Evolutionary conservation across 2,329 filamentous ascomycete genomes (phyloP).

Genomic region (Botrytis squamosa): DNA sequence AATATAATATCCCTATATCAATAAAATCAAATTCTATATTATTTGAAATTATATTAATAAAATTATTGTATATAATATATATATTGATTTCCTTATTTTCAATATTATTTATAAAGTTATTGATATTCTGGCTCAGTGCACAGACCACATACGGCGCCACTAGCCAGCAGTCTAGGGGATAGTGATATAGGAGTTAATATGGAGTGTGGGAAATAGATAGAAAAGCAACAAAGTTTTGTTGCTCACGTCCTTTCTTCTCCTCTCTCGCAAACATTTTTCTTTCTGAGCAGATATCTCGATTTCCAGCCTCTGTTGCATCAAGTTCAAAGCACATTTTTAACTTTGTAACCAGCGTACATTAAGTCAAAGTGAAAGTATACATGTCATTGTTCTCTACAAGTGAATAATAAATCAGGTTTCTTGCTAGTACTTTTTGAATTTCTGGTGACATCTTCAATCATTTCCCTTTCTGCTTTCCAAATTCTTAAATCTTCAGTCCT

Average conservation of each 20-base stretch:
- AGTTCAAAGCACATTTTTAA: background rate
- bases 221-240: background rate
- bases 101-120: too few species aligned
- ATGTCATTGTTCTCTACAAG: background rate
- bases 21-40: too few species aligned
- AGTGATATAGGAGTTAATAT: too few species aligned
- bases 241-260: background rate
- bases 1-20: rapidly evolving
- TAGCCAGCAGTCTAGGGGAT: background rate
- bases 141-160: too few species aligned
- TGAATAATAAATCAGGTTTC: slow-evolving; percentile 1
- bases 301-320: background rate
- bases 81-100: too few species aligned
- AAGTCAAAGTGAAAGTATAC: background rate
- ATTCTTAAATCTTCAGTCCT: background rate
- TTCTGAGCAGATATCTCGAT: background rate
- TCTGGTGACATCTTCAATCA: background rate
- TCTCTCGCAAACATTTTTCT: background rate
- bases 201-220: background rate
- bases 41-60: too few species aligned
- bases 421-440: background rate
- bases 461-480: background rate
- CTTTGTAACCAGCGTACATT: background rate
- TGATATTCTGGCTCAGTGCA: too few species aligned
- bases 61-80: rapidly evolving